Conservation (phyloP, 371 early-diverging fungal species). For the Phascolomyces articulosus region DNA sequence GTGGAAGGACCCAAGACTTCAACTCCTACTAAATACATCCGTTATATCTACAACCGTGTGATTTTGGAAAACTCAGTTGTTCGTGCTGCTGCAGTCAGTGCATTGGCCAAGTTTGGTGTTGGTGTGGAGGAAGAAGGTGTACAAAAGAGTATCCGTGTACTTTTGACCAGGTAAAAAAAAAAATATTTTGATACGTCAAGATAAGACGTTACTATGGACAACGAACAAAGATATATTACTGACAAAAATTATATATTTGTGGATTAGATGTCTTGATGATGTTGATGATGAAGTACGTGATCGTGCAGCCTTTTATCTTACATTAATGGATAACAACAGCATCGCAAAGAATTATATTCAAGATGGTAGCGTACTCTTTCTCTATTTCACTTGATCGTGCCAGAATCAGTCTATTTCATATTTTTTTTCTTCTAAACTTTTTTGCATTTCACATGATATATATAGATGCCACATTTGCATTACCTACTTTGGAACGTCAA, state of each 20-base stretch:
- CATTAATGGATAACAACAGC: constrained; percentile 70
- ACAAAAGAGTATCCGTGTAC: constrained; percentile 80
- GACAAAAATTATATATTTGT: neutral
- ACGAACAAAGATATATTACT: neutral
- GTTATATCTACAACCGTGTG: constrained; percentile 98
- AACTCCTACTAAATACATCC: constrained; percentile 93
- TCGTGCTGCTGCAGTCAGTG: constrained; percentile 95
- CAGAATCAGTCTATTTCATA: too few species aligned
- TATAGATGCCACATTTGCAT: constrained; percentile 80
- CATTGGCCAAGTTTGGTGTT: constrained; percentile 93
- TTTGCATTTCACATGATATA: neutral
- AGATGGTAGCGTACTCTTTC: constrained; percentile 61
- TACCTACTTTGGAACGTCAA: constrained; percentile 86
- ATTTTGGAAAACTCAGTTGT: constrained; percentile 97
- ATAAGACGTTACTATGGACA: too few species aligned
- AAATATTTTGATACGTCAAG: neutral
- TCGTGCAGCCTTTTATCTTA: constrained; percentile 89
- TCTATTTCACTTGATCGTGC: too few species aligned
- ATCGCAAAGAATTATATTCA: constrained; percentile 64
- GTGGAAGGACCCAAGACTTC: constrained; percentile 91
- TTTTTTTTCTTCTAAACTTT: too few species aligned
- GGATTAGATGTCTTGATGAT: constrained; percentile 90
- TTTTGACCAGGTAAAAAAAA: constrained; percentile 67
- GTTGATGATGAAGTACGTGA: constrained; percentile 98
- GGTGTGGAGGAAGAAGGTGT: constrained; percentile 75